phyloP scores from a whole-genome alignment of 1,284 basidiomycete genomes.

The Austroboletus niveus region DNA sequence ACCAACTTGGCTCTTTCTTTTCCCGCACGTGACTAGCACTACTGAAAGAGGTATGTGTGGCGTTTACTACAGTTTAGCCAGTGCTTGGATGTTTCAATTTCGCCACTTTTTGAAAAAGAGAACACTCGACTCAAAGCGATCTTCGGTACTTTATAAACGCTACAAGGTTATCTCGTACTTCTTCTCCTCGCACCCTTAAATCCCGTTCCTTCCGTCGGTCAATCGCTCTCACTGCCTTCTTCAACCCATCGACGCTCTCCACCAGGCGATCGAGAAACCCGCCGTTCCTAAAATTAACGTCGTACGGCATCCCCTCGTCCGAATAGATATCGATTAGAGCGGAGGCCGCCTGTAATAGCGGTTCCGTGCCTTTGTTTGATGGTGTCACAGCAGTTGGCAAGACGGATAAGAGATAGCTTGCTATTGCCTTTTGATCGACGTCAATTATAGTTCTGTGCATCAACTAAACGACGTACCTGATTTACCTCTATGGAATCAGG shows the following conservation, averaged over 20 bases:
- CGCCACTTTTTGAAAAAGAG: too few species aligned
- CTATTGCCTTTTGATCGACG: conserved; percentile 52
- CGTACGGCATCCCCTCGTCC: conserved; percentile 84
- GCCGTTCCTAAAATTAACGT: conserved; percentile 73
- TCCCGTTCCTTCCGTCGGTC: conserved; percentile 56
- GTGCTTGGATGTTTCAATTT: too few species aligned
- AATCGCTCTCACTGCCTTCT: conserved; percentile 56
- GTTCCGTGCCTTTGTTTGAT: conserved; percentile 58
- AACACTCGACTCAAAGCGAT: conserved; percentile 36
- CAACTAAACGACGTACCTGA: conserved; percentile 41
- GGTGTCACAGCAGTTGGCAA: conserved; percentile 40
- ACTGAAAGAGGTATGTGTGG: conserved; percentile 11
- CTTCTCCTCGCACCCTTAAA: conserved; percentile 64
- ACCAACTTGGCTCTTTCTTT: conserved; percentile 11
- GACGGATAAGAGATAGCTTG: conserved; percentile 63
- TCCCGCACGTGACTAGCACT: background rate
- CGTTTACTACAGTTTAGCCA: too few species aligned
- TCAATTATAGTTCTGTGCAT: conserved; percentile 13
- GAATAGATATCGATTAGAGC: conserved; percentile 94
- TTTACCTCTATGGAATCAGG: conserved; percentile 67
- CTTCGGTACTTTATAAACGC: conserved; percentile 89
- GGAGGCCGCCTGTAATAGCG: conserved; percentile 79
- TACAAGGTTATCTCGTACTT: conserved; percentile 77
- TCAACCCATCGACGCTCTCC: conserved; percentile 55
- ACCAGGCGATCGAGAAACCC: conserved; percentile 53